Conservation (phyloP, 805 yeast genomes). For the Saccharomycopsis oosterbeekiorum region DNA sequence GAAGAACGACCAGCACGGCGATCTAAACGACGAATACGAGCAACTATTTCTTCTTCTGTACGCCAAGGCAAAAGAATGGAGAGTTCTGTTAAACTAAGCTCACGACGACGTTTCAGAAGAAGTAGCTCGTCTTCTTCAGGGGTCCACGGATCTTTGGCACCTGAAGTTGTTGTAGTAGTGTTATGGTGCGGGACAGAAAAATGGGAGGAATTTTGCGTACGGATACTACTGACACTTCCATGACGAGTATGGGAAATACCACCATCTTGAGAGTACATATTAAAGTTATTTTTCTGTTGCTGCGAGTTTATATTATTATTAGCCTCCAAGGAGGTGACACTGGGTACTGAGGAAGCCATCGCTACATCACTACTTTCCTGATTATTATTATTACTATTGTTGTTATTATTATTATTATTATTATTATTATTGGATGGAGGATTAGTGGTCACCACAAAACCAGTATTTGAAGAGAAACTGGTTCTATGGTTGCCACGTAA, state of each 20-base stretch:
- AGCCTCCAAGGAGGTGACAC: conserved; percentile 5
- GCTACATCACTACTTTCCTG: conserved; percentile 7
- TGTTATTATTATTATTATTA: background rate
- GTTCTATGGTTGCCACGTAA: background rate
- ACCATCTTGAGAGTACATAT: conserved; percentile 7
- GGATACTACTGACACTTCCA: background rate
- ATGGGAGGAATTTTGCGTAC: background rate
- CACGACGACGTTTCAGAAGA: conserved; percentile 42
- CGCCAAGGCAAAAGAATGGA: conserved; percentile 62
- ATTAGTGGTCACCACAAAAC: background rate
- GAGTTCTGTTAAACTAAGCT: conserved; percentile 62
- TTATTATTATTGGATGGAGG: background rate
- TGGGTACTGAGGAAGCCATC: background rate
- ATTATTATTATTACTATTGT: background rate
- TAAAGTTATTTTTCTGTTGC: conserved; percentile 12
- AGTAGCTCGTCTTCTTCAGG: conserved; percentile 64
- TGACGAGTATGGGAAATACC: background rate
- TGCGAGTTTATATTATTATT: background rate
- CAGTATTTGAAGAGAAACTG: background rate
- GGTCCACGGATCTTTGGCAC: conserved; percentile 30
- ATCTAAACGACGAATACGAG: conserved; percentile 34
- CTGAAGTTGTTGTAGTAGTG: background rate
- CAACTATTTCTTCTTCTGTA: conserved; percentile 64
- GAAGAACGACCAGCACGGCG: background rate
- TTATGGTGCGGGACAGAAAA: background rate